Evolutionary conservation across 2,329 filamentous ascomycete genomes (phyloP).

Genomic region (Colletotrichum sp.): DNA sequence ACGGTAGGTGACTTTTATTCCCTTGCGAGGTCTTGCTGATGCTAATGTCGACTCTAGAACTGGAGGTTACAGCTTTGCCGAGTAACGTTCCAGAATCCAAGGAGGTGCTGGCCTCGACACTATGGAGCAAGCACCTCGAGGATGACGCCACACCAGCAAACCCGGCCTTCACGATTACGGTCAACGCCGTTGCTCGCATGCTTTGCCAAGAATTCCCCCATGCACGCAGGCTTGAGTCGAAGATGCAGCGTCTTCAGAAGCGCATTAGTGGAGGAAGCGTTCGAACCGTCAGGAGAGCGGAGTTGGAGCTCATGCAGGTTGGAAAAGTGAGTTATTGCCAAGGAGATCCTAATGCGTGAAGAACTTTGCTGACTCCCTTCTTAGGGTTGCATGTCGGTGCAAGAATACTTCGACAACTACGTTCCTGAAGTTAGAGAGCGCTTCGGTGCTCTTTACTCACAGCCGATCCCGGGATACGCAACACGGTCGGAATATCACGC

Average conservation of each 20-base stretch:
- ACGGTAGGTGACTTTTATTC: conserved; percentile 43
- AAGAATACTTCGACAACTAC: conserved; percentile 45
- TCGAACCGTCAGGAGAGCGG: conserved; percentile 49
- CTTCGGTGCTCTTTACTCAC: conserved; percentile 48
- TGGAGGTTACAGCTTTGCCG: conserved; percentile 49
- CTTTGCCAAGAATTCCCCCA: conserved; percentile 39
- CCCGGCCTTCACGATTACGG: conserved; percentile 38
- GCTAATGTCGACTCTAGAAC: conserved; percentile 36
- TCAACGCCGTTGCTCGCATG: conserved; percentile 38
- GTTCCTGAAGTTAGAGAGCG: conserved; percentile 43
- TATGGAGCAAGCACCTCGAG: conserved; percentile 46
- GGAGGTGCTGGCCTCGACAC: conserved; percentile 42
- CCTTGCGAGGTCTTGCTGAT: not conserved
- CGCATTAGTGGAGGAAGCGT: conserved; percentile 40
- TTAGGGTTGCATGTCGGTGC: conserved; percentile 41
- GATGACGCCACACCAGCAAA: conserved; percentile 28
- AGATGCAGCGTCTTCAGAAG: conserved; percentile 39
- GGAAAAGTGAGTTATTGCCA: conserved; percentile 48
- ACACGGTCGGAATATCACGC: conserved; percentile 47
- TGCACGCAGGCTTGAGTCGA: conserved; percentile 32
- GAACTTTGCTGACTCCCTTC: conserved; percentile 17
- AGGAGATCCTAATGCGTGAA: not conserved
- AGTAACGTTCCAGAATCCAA: conserved; percentile 29
- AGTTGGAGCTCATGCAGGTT: conserved; percentile 55
- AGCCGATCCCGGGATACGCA: conserved; percentile 12